A percentile compares a stretch with the other conserved stretches of the same genome.
These are phyloP conservation scores for Phytophthora palmivora DNA, from an alignment of 352 stramenopile genomes.

Conservation along the genomic window DNA sequence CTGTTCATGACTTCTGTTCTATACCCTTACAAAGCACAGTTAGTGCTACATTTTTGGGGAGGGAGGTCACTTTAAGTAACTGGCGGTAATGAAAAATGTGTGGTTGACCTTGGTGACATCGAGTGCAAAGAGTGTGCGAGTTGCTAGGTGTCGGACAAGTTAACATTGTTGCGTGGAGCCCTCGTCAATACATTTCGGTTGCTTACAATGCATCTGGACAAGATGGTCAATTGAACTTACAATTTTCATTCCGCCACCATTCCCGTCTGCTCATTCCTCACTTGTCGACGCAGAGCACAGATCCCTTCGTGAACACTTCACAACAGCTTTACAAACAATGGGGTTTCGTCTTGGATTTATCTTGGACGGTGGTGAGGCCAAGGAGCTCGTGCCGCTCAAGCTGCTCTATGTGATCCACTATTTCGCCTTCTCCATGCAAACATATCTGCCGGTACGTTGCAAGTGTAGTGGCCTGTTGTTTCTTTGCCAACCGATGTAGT, in stretches of 20 bases:
- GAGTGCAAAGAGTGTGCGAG: conserved; percentile 29
- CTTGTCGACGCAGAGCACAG: conserved; percentile 19
- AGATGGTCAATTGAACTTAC: conserved; percentile 15
- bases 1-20: conserved; percentile 18
- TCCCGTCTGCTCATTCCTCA: conserved; percentile 17
- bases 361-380: conserved; percentile 64
- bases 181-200: conserved; percentile 17
- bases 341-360: conserved; percentile 49
- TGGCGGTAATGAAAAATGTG: conserved; percentile 21
- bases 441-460: conserved; percentile 55
- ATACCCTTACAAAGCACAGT: not conserved
- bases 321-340: conserved; percentile 16
- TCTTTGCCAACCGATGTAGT: conserved; percentile 4
- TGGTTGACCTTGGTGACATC: conserved; percentile 26
- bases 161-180: conserved; percentile 24
- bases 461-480: not conserved
- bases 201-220: conserved; percentile 1
- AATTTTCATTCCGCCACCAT: not conserved
- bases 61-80: conserved; percentile 26
- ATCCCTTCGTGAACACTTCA: not conserved
- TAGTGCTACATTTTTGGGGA: not conserved
- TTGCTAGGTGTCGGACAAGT: conserved; percentile 18
- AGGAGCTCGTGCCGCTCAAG: conserved; percentile 72
- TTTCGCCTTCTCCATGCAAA: conserved; percentile 73
- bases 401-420: conserved; percentile 73